These are phyloP conservation scores for Heteromeles arbutifolia DNA, from an alignment of 306 rosid genomes.

Conservation along the genomic window DNA sequence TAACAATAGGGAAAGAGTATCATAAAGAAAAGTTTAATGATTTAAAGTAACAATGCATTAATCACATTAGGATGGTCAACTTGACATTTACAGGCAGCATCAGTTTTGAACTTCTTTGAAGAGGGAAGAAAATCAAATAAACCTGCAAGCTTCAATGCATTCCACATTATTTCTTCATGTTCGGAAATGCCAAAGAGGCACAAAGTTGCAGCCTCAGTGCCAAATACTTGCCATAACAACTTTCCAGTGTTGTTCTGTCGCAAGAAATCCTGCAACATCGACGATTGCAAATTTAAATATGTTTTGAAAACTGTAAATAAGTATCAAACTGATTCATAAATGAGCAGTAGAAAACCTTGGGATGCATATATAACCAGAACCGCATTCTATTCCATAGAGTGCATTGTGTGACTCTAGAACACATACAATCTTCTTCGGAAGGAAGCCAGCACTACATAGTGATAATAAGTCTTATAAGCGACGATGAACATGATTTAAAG, in stretches of 20 bases:
- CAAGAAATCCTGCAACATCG: conserved; percentile 66
- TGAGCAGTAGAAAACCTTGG: conserved; percentile 50
- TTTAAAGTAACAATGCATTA: background rate
- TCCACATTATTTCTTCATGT: conserved; percentile 91
- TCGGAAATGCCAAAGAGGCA: conserved; percentile 80
- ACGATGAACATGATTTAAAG: background rate
- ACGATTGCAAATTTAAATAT: background rate
- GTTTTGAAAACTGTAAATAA: background rate
- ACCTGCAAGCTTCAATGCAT: conserved; percentile 78
- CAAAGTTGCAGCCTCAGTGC: conserved; percentile 68
- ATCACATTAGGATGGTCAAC: background rate
- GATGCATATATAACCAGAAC: conserved; percentile 98
- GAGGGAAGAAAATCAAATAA: conserved; percentile 1
- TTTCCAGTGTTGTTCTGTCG: conserved; percentile 94
- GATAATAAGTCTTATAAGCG: background rate
- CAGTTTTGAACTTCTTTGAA: conserved; percentile 1
- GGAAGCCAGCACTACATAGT: conserved; percentile 86
- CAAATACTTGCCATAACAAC: conserved; percentile 81
- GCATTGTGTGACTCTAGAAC: conserved; percentile 47
- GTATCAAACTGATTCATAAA: background rate
- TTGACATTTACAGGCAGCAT: background rate
- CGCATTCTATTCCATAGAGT: conserved; percentile 54
- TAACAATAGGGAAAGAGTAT: conserved; percentile 1
- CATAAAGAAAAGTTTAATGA: background rate
- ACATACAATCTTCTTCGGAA: conserved; percentile 86